Evolutionary conservation across 768 basidiomycete species (phyloP).

Genomic region (Tubosaeta sp.): DNA sequence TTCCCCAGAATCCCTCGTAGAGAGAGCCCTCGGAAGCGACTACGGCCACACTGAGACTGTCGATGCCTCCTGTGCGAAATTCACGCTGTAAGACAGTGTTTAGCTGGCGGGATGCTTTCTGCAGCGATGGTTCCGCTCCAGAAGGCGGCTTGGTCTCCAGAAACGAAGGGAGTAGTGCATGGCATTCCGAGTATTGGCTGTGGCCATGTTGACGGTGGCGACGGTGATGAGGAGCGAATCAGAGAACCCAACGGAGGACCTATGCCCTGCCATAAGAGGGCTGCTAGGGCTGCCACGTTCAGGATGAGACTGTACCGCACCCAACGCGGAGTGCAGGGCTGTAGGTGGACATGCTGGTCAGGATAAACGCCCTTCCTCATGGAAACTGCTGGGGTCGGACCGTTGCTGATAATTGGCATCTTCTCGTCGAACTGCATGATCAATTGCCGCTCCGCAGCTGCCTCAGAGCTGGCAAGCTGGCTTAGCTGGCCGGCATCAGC

Average conservation of each 20-base stretch:
- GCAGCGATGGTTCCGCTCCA: slow-evolving; percentile 6
- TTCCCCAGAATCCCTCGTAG: slow-evolving; percentile 44
- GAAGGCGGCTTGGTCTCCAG: slow-evolving; percentile 13
- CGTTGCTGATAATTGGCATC: too few relatives aligned
- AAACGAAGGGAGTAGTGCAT: slow-evolving; percentile 14
- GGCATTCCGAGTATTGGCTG: slow-evolving; percentile 8
- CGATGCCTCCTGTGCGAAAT: slow-evolving; percentile 35
- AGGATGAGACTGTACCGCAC: slow-evolving; percentile 16
- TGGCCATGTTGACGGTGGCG: neutral
- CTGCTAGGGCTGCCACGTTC: slow-evolving; percentile 8
- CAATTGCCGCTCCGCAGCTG: too few relatives aligned
- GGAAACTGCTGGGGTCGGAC: neutral
- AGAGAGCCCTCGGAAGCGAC: slow-evolving; percentile 43
- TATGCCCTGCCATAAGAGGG: slow-evolving; percentile 2
- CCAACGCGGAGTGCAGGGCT: slow-evolving; percentile 6
- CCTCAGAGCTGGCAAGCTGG: too few relatives aligned
- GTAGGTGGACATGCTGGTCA: neutral
- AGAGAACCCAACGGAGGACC: neutral
- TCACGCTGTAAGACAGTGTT: slow-evolving; percentile 10
- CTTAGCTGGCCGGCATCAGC: too few relatives aligned
- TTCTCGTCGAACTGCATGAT: too few relatives aligned
- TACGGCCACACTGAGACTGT: slow-evolving; percentile 48
- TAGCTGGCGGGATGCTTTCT: slow-evolving; percentile 4
- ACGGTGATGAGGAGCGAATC: neutral
- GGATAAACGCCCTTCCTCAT: neutral